Evolutionary conservation across 1,139 yeast genomes (phyloP).

Genomic region (Wickerhamomyces sp.): DNA sequence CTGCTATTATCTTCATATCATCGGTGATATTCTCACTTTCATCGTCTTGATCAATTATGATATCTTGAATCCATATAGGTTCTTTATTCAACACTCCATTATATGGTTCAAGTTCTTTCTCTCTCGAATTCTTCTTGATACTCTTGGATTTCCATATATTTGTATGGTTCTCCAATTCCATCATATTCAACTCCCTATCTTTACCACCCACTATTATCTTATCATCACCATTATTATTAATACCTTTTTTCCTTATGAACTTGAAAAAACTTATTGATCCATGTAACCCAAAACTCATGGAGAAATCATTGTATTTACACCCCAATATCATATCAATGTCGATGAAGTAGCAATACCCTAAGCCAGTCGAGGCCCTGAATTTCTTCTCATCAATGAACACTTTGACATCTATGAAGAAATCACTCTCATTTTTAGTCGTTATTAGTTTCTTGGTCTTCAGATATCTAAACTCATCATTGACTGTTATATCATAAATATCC

Average conservation of each 20-base stretch:
- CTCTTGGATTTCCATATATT: slow-evolving; percentile 20
- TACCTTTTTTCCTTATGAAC: slow-evolving; percentile 5
- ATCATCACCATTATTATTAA: slow-evolving; percentile 1
- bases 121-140: slow-evolving; percentile 3
- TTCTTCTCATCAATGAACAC: slow-evolving; percentile 6
- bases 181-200: slow-evolving; percentile 16
- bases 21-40: not conserved
- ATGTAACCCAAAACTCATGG: slow-evolving; percentile 21
- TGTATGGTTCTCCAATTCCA: slow-evolving; percentile 16
- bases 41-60: slow-evolving; percentile 8
- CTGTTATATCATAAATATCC: slow-evolving; percentile 7
- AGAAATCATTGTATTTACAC: slow-evolving; percentile 14
- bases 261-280: slow-evolving; percentile 19
- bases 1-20: slow-evolving; percentile 15
- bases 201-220: slow-evolving; percentile 20
- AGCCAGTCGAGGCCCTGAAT: slow-evolving; percentile 19
- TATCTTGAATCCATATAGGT: slow-evolving; percentile 22
- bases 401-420: slow-evolving; percentile 16
- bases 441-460: slow-evolving; percentile 13
- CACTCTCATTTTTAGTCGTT: slow-evolving; percentile 14
- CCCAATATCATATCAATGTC: slow-evolving; percentile 12
- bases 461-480: slow-evolving; percentile 1
- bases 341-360: slow-evolving; percentile 21
- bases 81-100: slow-evolving; percentile 6
- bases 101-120: slow-evolving; percentile 1